Percentiles rank a stretch among this genome's conserved stretches.
Conservation (phyloP, 2,329 filamentous ascomycete species). For the Colletotrichum tamarilloi region DNA sequence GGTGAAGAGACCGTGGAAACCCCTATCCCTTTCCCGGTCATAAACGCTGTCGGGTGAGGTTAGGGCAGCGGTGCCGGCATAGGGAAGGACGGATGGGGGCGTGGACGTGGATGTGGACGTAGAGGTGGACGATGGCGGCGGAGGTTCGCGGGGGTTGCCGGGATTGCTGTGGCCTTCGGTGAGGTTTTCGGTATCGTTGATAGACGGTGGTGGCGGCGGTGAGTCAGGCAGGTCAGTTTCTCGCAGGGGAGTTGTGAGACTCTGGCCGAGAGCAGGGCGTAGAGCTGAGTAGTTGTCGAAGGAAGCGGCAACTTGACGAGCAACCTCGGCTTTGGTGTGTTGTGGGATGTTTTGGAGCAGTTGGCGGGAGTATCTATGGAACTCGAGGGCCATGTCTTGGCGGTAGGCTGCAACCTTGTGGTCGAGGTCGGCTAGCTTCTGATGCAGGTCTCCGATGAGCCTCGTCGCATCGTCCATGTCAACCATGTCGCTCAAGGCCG, state of each 20-base stretch:
- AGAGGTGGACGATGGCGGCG: slow-evolving; percentile 22
- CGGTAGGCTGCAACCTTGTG: slow-evolving; percentile 67
- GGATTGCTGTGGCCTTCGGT: slow-evolving; percentile 11
- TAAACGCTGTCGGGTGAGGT: slow-evolving; percentile 35
- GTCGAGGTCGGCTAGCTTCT: slow-evolving; percentile 67
- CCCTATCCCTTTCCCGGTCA: slow-evolving; percentile 64
- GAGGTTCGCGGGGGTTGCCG: slow-evolving; percentile 3
- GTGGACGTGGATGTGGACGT: slow-evolving; percentile 20
- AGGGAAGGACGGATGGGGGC: slow-evolving; percentile 16
- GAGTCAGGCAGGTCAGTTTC: slow-evolving; percentile 44
- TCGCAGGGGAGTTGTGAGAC: slow-evolving; percentile 31
- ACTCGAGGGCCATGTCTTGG: slow-evolving; percentile 67
- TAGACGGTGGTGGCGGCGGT: slow-evolving; percentile 44
- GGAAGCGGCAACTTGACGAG: slow-evolving; percentile 57
- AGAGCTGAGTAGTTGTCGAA: slow-evolving; percentile 59
- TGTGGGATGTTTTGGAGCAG: slow-evolving; percentile 60
- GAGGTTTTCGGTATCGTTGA: slow-evolving; percentile 31
- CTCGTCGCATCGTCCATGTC: slow-evolving; percentile 59
- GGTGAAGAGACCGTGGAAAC: slow-evolving; percentile 72
- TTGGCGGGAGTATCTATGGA: slow-evolving; percentile 63
- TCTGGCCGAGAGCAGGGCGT: slow-evolving; percentile 45
- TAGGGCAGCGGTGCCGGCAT: slow-evolving; percentile 28
- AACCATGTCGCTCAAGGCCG: slow-evolving; percentile 29
- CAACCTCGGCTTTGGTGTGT: slow-evolving; percentile 58
- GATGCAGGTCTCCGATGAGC: slow-evolving; percentile 63